phyloP scores from a whole-genome alignment of 495 filamentous ascomycete species.

The Xeromyces bisporus region DNA sequence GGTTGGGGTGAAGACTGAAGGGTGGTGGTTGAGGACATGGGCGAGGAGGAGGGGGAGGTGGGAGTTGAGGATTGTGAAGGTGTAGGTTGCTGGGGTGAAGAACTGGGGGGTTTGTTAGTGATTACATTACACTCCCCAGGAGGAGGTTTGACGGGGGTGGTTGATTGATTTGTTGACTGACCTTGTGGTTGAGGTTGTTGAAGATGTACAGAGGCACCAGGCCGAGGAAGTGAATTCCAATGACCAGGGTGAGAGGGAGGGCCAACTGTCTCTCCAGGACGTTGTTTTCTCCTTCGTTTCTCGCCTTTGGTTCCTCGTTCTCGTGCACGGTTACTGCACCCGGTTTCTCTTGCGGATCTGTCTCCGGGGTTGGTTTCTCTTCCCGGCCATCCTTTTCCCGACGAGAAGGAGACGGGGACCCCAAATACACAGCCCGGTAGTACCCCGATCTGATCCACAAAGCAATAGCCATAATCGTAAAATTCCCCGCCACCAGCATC shows the following conservation, averaged over 20 bases:
- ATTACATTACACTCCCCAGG: no score
- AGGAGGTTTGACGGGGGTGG: no score
- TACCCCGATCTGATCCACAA: conserved; percentile 77
- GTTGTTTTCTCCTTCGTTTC: conserved; percentile 7
- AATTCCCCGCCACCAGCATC: conserved; percentile 87
- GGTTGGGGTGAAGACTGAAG: conserved; percentile 35
- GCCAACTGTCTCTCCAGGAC: conserved; percentile 57
- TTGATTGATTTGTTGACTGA: no score
- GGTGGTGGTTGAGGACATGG: conserved; percentile 35
- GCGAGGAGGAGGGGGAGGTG: conserved; percentile 40
- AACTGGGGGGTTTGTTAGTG: no score
- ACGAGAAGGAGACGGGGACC: conserved; percentile 7
- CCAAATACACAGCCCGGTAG: conserved; percentile 8
- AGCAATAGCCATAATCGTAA: conserved; percentile 86
- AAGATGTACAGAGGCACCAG: conserved; percentile 75
- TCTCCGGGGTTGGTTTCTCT: conserved; percentile 7
- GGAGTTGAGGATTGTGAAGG: conserved; percentile 40
- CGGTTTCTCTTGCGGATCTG: conserved; percentile 8
- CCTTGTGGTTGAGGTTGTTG: conserved; percentile 51
- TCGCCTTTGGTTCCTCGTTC: conserved; percentile 4
- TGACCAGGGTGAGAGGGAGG: conserved; percentile 57
- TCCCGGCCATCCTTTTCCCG: conserved; percentile 8
- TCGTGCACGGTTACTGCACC: conserved; percentile 10
- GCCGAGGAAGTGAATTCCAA: conserved; percentile 56
- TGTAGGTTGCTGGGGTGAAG: conserved; percentile 30